A percentile compares a stretch with the other conserved stretches of the same genome.
phyloP scores from a whole-genome alignment of 2,329 filamentous ascomycete genomes.

The Thelonectria rubi region DNA sequence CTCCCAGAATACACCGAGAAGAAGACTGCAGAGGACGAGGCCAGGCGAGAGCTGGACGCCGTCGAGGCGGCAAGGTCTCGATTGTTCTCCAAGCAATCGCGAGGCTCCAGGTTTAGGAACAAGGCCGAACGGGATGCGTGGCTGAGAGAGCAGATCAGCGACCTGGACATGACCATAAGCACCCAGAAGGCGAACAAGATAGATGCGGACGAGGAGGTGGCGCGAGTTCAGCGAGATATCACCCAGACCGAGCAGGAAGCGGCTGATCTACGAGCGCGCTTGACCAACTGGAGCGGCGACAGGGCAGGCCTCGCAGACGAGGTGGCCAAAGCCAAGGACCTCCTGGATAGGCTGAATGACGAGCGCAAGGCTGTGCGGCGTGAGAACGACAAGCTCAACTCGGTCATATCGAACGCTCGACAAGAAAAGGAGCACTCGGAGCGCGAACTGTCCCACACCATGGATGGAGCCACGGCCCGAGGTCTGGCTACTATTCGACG shows the following conservation, averaged over 20 bases:
- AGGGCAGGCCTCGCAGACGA: conserved; percentile 77
- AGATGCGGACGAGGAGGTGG: conserved; percentile 85
- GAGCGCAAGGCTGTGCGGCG: conserved; percentile 88
- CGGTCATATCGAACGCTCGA: conserved; percentile 77
- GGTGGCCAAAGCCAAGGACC: conserved; percentile 79
- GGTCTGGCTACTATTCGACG: conserved; percentile 88
- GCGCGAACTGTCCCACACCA: conserved; percentile 79
- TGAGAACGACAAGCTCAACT: conserved; percentile 87
- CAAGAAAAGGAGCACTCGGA: conserved; percentile 83
- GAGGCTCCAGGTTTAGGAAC: conserved; percentile 85
- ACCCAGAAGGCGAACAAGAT: conserved; percentile 85
- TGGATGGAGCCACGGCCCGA: conserved; percentile 87
- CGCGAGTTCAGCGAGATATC: conserved; percentile 76
- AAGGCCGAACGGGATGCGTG: conserved; percentile 89
- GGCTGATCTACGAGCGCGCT: conserved; percentile 71
- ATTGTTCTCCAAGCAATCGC: conserved; percentile 90
- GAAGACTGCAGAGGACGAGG: conserved; percentile 75
- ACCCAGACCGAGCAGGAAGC: conserved; percentile 77
- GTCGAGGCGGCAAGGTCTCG: conserved; percentile 79
- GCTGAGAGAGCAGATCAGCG: conserved; percentile 81
- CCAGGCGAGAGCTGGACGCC: conserved; percentile 77
- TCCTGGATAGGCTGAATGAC: conserved; percentile 81
- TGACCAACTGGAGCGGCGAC: conserved; percentile 82
- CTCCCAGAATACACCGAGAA: conserved; percentile 79
- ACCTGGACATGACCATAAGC: conserved; percentile 78